phyloP scores from a whole-genome alignment of 495 filamentous ascomycete species.

The Podospora australis region DNA sequence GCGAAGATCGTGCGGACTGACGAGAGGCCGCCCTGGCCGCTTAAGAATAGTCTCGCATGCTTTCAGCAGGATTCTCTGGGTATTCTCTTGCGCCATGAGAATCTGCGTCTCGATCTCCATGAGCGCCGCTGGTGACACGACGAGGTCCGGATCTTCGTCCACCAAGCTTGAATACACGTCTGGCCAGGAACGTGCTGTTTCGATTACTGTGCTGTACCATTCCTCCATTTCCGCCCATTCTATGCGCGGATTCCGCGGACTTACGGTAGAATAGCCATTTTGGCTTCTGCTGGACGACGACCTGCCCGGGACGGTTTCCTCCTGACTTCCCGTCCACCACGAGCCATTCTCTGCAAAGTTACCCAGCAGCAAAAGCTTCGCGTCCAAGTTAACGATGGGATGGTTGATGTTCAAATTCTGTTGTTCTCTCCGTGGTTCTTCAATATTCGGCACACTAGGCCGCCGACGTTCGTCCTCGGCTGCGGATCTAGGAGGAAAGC shows the following conservation, averaged over 20 bases:
- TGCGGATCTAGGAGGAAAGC: conserved; percentile 2
- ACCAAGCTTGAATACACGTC: conserved; percentile 50
- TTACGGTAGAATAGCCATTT: conserved; percentile 40
- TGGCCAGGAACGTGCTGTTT: conserved; percentile 48
- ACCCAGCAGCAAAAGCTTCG: conserved; percentile 72
- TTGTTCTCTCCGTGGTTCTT: conserved; percentile 25
- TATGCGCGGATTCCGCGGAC: conserved; percentile 59
- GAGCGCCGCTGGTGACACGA: conserved; percentile 26
- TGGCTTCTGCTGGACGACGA: conserved; percentile 30
- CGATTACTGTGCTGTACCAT: conserved; percentile 70
- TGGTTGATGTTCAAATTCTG: conserved; percentile 19
- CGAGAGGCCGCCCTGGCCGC: conserved; percentile 67
- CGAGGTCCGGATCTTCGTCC: conserved; percentile 12
- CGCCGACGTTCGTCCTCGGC: conserved; percentile 6
- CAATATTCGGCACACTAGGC: too few species aligned
- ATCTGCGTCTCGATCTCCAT: conserved; percentile 54
- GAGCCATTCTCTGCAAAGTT: conserved; percentile 76
- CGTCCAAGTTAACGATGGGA: conserved; percentile 50
- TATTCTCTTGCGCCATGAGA: conserved; percentile 59
- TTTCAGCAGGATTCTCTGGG: conserved; percentile 67
- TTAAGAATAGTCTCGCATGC: conserved; percentile 81
- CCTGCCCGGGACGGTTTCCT: conserved; percentile 31
- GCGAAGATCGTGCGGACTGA: conserved; percentile 62
- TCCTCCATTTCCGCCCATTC: conserved; percentile 66
- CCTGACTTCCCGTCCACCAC: conserved; percentile 69